Evolutionary conservation across 2,329 filamentous ascomycete species (phyloP).

Genomic region (Cladobotryum protrusum): DNA sequence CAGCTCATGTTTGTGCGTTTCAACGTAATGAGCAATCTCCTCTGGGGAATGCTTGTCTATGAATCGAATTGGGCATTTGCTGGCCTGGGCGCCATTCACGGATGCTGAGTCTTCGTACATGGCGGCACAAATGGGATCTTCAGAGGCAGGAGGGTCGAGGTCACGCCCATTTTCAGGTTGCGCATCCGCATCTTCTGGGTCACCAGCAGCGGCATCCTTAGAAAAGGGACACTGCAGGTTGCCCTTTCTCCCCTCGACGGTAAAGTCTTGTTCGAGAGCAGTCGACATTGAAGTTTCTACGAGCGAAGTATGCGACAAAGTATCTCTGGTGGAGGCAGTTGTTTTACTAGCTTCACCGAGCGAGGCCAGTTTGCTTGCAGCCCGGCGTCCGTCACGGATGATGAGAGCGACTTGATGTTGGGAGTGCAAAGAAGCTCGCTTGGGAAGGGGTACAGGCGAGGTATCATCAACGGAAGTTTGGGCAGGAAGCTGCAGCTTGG

Average conservation of each 20-base stretch:
- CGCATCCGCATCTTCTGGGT: slow-evolving; percentile 15
- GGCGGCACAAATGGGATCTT: slow-evolving; percentile 58
- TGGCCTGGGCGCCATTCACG: slow-evolving; percentile 42
- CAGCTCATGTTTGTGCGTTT: slow-evolving; percentile 91
- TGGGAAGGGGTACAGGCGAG: slow-evolving; percentile 49
- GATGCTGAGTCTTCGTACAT: slow-evolving; percentile 56
- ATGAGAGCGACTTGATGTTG: slow-evolving; percentile 55
- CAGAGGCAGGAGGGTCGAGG: slow-evolving; percentile 41
- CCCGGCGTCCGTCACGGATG: slow-evolving; percentile 58
- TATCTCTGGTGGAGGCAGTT: slow-evolving; percentile 43
- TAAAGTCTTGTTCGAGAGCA: slow-evolving; percentile 82
- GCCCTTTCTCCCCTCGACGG: slow-evolving; percentile 74
- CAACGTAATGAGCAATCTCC: slow-evolving; percentile 88
- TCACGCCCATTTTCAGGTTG: slow-evolving; percentile 27
- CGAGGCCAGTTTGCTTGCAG: slow-evolving; percentile 47
- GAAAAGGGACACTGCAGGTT: slow-evolving; percentile 76
- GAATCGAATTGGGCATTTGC: slow-evolving; percentile 87
- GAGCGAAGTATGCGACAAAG: slow-evolving; percentile 38
- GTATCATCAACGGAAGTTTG: slow-evolving; percentile 42
- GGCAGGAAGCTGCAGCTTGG: slow-evolving; percentile 60
- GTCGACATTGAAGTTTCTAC: slow-evolving; percentile 54
- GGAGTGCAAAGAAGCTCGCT: slow-evolving; percentile 34
- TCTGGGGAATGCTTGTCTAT: slow-evolving; percentile 88
- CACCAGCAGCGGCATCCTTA: slow-evolving; percentile 24
- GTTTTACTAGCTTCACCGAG: slow-evolving; percentile 46